Percentiles rank a stretch among this genome's conserved stretches.
Evolutionary conservation across 2,329 filamentous ascomycete genomes (phyloP).

Genomic region (Aspergillus fructus): DNA sequence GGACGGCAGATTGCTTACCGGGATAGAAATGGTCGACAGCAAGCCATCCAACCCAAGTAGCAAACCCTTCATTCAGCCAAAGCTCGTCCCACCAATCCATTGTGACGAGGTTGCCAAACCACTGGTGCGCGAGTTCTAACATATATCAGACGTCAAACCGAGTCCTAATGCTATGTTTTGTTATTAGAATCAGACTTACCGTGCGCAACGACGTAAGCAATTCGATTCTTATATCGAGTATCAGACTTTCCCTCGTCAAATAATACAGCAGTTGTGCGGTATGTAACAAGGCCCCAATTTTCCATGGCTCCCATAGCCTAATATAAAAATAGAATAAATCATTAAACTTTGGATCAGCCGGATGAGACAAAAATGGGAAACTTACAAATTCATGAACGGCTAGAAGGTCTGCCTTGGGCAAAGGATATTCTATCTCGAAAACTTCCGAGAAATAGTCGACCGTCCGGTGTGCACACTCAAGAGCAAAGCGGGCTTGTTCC

Average conservation of each 20-base stretch:
- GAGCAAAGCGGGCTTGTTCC: constrained; percentile 83
- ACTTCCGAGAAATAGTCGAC: constrained; percentile 96
- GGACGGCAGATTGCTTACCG: constrained; percentile 40
- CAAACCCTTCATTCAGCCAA: constrained; percentile 95
- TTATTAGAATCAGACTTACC: constrained; percentile 31
- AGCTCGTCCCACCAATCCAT: constrained; percentile 97
- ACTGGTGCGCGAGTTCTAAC: constrained; percentile 84
- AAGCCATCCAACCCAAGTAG: constrained; percentile 97
- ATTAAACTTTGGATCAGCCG: not conserved
- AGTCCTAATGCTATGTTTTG: not conserved
- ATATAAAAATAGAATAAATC: constrained; percentile 39
- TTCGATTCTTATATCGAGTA: constrained; percentile 83
- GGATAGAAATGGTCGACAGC: constrained; percentile 89
- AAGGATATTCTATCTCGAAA: constrained; percentile 88
- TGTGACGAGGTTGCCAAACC: constrained; percentile 93
- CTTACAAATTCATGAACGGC: constrained; percentile 90
- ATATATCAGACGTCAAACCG: not conserved
- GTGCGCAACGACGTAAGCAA: constrained; percentile 97
- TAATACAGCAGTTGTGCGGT: constrained; percentile 91
- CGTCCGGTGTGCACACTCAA: constrained; percentile 87
- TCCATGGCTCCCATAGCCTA: constrained; percentile 74
- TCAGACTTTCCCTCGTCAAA: constrained; percentile 93
- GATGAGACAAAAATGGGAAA: constrained; percentile 15
- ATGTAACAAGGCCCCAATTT: constrained; percentile 96
- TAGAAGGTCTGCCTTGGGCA: constrained; percentile 87